Evolutionary conservation across 1,284 basidiomycete species (phyloP).

Genomic region (Flammula alnicola): DNA sequence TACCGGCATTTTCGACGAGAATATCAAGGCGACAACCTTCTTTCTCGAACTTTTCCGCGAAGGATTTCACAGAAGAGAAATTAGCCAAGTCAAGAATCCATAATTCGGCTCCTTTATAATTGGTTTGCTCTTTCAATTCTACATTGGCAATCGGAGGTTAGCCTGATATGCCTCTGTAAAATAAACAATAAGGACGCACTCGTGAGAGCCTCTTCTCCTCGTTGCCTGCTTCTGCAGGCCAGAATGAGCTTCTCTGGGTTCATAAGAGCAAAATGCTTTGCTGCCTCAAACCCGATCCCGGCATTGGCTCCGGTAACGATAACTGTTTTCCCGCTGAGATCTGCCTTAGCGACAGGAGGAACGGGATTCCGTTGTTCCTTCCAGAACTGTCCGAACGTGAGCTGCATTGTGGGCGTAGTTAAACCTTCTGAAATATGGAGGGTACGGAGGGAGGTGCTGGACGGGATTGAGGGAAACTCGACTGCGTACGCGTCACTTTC

Average conservation of each 20-base stretch:
- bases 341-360: conserved; percentile 29
- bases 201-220: conserved; percentile 40
- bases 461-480: no score
- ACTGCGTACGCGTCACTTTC: no score
- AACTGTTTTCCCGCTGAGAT: conserved; percentile 36
- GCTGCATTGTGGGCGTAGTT: no score
- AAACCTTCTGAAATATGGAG: no score
- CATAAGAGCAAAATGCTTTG: conserved; percentile 48
- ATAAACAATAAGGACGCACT: conserved; percentile 27
- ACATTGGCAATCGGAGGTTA: background rate
- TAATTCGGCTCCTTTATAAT: conserved; percentile 35
- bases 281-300: conserved; percentile 47
- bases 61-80: conserved; percentile 42
- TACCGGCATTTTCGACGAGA: conserved; percentile 31
- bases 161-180: background rate
- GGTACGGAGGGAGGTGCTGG: no score
- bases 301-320: conserved; percentile 42
- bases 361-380: background rate
- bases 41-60: conserved; percentile 39
- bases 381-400: no score
- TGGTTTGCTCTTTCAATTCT: conserved; percentile 39
- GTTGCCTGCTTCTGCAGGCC: conserved; percentile 45
- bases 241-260: conserved; percentile 42
- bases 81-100: conserved; percentile 43
- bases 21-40: conserved; percentile 45